A percentile compares a stretch with the other conserved stretches of the same genome.
Evolutionary conservation across 352 stramenopile genomes (phyloP).

Genomic region (Pythium rishiriense): DNA sequence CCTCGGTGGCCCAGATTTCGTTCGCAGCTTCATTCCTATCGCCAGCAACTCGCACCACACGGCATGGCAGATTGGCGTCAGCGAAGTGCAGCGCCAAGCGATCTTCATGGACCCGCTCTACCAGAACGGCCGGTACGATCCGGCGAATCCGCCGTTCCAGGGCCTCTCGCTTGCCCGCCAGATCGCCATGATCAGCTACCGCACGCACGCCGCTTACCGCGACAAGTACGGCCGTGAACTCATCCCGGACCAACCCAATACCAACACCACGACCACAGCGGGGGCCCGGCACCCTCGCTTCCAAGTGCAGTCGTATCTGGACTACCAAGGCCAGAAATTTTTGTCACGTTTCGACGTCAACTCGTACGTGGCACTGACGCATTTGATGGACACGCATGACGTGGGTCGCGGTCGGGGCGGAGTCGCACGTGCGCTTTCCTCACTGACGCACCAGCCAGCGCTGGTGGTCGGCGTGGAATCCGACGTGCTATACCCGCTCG

Average conservation of each 20-base stretch:
- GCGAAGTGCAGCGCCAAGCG: constrained; percentile 94
- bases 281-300: constrained; percentile 40
- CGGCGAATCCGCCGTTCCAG: constrained; percentile 53
- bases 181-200: constrained; percentile 97
- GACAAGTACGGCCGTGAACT: constrained; percentile 92
- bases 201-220: constrained; percentile 89
- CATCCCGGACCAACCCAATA: constrained; percentile 18
- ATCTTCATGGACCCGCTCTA: constrained; percentile 96
- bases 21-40: constrained; percentile 92
- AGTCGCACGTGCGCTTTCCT: constrained; percentile 58
- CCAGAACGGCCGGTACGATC: constrained; percentile 77
- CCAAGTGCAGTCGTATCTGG: constrained; percentile 85
- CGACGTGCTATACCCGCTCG: constrained; percentile 94
- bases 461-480: constrained; percentile 94
- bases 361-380: constrained; percentile 94
- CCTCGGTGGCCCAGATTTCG: constrained; percentile 68
- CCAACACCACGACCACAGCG: constrained; percentile 21
- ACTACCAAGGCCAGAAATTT: constrained; percentile 96
- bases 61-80: constrained; percentile 96
- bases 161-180: constrained; percentile 93
- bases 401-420: constrained; percentile 82
- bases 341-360: constrained; percentile 94
- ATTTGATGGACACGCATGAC: constrained; percentile 97
- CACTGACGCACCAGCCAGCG: constrained; percentile 64
- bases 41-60: constrained; percentile 93